Evolutionary conservation across 1,284 basidiomycete species (phyloP).

Genomic region (Ustanciosporium gigantosporum): DNA sequence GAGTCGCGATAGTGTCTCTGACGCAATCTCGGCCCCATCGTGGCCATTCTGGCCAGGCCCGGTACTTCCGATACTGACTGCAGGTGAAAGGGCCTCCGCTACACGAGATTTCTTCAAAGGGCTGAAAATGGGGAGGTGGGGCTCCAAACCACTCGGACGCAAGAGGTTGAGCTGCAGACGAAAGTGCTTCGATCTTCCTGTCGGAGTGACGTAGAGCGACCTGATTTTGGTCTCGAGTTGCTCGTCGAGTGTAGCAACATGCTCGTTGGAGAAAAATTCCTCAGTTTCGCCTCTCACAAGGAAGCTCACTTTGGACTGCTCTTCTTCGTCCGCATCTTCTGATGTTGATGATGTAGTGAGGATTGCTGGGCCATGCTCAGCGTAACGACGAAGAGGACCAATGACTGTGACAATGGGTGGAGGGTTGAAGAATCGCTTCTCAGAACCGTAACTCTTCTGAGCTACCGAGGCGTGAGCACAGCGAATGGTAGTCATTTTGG

Average conservation of each 20-base stretch:
- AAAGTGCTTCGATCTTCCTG: conserved; percentile 85
- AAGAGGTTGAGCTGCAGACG: conserved; percentile 71
- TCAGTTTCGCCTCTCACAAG: conserved; percentile 80
- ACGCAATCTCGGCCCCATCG: conserved; percentile 5
- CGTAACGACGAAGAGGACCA: conserved; percentile 66
- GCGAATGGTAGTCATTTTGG: conserved; percentile 72
- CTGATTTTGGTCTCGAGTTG: conserved; percentile 79
- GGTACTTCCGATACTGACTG: conserved; percentile 7
- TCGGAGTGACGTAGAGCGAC: conserved; percentile 83
- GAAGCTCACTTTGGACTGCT: conserved; percentile 69
- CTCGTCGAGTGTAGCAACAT: conserved; percentile 63
- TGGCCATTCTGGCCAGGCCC: conserved; percentile 42
- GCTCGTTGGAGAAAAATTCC: conserved; percentile 65
- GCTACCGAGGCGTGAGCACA: conserved; percentile 85
- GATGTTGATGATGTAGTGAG: conserved; percentile 15
- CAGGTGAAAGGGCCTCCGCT: conserved; percentile 16
- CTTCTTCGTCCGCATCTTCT: conserved; percentile 28
- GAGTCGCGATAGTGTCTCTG: conserved; percentile 23
- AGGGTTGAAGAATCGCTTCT: conserved; percentile 86
- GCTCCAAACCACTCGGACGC: conserved; percentile 22
- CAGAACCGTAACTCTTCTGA: conserved; percentile 87
- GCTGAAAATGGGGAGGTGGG: conserved; percentile 33
- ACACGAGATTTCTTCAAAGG: conserved; percentile 29
- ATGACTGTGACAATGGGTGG: conserved; percentile 85
- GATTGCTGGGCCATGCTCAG: conserved; percentile 29